Conservation (phyloP, 1,139 yeast genomes). For the Barnettozyma hawaiiensis region DNA sequence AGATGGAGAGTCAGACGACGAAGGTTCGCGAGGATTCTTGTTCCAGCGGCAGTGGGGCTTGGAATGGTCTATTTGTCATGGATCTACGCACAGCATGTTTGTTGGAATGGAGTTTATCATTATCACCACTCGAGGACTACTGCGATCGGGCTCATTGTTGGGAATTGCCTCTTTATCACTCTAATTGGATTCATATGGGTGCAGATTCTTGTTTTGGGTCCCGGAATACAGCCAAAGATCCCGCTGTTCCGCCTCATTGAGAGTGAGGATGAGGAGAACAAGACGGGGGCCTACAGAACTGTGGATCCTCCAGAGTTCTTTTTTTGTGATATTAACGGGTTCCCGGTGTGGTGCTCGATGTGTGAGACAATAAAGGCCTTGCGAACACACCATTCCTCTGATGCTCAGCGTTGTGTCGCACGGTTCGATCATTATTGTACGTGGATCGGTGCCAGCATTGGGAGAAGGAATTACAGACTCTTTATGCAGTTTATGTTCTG, state of each 20-base stretch:
- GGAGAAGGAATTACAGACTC: conserved; percentile 45
- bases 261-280: conserved; percentile 17
- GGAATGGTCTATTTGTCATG: conserved; percentile 20
- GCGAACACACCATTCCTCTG: conserved; percentile 52
- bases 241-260: conserved; percentile 29
- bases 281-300: conserved; percentile 16
- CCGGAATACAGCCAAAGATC: conserved; percentile 27
- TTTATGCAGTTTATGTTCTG: conserved; percentile 46
- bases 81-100: conserved; percentile 21
- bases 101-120: conserved; percentile 20
- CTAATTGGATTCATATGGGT: conserved; percentile 26
- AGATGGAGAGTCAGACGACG: background rate
- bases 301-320: conserved; percentile 44
- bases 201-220: conserved; percentile 25
- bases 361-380: conserved; percentile 50
- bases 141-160: conserved; percentile 30
- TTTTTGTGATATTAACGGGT: conserved; percentile 53
- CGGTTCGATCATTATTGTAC: conserved; percentile 63
- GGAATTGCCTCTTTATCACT: conserved; percentile 24
- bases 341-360: conserved; percentile 53
- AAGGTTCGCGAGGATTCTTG: background rate
- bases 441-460: conserved; percentile 57
- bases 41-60: conserved; percentile 3
- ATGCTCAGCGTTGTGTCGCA: conserved; percentile 42
- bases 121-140: conserved; percentile 19